Percentiles rank a stretch among this genome's conserved stretches.
Evolutionary conservation across 768 basidiomycete species (phyloP).

Genomic region (Multifurca ochricompacta): DNA sequence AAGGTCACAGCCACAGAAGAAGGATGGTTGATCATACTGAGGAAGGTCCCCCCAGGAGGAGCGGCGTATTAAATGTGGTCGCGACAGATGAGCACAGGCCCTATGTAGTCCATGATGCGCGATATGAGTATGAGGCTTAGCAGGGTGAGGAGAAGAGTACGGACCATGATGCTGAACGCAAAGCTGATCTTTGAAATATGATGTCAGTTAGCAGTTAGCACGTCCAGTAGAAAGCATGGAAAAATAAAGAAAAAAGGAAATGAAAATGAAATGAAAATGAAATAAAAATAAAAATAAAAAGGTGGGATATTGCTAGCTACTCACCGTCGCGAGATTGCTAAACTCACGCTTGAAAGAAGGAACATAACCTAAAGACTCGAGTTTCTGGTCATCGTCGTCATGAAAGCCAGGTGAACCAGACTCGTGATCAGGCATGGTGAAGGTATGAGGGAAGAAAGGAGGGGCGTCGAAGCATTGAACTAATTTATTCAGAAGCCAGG

Average conservation of each 20-base stretch:
- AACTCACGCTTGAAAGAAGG: constrained; percentile 84
- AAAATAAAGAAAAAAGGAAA: background rate
- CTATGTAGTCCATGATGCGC: constrained; percentile 28
- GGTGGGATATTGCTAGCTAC: constrained; percentile 19
- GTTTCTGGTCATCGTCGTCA: constrained; percentile 52
- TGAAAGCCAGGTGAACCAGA: background rate
- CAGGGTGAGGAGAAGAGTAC: background rate
- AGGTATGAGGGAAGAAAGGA: background rate
- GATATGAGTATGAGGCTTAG: background rate
- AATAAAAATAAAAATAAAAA: background rate
- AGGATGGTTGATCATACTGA: constrained; percentile 36
- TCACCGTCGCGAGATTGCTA: constrained; percentile 68
- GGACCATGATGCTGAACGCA: constrained; percentile 71
- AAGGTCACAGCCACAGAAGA: background rate
- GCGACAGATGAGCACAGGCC: constrained; percentile 71
- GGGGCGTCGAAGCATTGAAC: background rate
- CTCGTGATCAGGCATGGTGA: constrained; percentile 5
- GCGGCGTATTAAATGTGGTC: constrained; percentile 71
- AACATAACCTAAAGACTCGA: constrained; percentile 62
- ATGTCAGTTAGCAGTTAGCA: no score
- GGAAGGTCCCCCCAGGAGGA: constrained; percentile 60
- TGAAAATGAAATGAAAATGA: no score
- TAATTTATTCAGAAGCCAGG: background rate
- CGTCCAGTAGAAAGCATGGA: background rate
- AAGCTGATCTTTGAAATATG: constrained; percentile 47